Conservation (phyloP, 1,284 basidiomycete genomes). For the Sanghuangporus baumii region DNA sequence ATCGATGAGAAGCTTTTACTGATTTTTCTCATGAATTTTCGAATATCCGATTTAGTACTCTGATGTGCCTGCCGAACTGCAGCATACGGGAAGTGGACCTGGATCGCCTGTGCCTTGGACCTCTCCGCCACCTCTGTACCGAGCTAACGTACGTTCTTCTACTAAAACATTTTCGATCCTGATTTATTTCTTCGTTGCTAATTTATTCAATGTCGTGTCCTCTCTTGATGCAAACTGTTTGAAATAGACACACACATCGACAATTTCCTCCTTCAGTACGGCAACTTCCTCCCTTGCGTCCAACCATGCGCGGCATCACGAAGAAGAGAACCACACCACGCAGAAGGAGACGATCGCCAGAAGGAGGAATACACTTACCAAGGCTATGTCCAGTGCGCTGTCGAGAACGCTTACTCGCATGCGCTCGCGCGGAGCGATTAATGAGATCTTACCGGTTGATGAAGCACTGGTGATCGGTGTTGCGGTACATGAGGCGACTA, state of each 20-base stretch:
- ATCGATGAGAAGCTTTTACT: too few relatives aligned
- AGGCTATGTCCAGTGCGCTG: slow-evolving; percentile 9
- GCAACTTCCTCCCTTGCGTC: background rate
- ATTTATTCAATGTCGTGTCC: background rate
- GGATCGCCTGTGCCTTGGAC: slow-evolving; percentile 14
- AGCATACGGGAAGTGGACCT: background rate
- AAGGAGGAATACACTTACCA: slow-evolving; percentile 15
- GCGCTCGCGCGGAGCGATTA: slow-evolving; percentile 6
- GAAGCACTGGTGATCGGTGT: slow-evolving; percentile 12
- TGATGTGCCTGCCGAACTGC: slow-evolving; percentile 3
- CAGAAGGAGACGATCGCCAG: slow-evolving; percentile 16
- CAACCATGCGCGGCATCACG: background rate
- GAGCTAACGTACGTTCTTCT: background rate
- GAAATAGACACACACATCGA: background rate
- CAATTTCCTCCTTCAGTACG: background rate
- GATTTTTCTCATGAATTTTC: background rate
- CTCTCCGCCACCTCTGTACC: background rate
- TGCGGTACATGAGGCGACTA: slow-evolving; percentile 8
- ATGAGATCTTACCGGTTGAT: background rate
- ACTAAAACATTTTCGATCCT: background rate
- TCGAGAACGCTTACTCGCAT: slow-evolving; percentile 6
- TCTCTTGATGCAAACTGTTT: background rate
- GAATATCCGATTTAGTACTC: background rate
- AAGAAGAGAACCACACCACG: slow-evolving; percentile 15
- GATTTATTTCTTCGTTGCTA: background rate